Evolutionary conservation across 2,329 filamentous ascomycete species (phyloP).

Genomic region (Alternaria panax): DNA sequence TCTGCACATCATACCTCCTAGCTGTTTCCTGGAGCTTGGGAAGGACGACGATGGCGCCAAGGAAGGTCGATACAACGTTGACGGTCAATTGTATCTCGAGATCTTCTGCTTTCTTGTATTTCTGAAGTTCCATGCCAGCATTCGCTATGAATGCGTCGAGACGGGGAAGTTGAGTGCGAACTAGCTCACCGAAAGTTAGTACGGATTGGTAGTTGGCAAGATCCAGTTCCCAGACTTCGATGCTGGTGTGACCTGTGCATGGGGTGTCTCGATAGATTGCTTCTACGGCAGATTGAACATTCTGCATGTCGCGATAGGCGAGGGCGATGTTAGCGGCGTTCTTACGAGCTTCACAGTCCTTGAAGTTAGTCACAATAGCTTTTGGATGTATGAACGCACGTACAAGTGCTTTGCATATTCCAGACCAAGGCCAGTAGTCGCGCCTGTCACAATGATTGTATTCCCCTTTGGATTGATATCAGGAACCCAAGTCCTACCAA

Average conservation of each 20-base stretch:
- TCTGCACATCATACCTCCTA: slow-evolving; percentile 1
- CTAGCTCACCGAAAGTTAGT: slow-evolving; percentile 8
- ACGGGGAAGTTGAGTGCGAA: slow-evolving; percentile 6
- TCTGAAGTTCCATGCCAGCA: slow-evolving; percentile 15
- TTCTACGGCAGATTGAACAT: slow-evolving; percentile 8
- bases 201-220: slow-evolving; percentile 6
- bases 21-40: slow-evolving; percentile 19
- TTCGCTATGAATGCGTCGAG: slow-evolving; percentile 25
- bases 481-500: slow-evolving; percentile 12
- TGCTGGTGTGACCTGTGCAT: not conserved
- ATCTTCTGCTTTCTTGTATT: slow-evolving; percentile 23
- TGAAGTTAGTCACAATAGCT: not conserved
- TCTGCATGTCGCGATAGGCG: slow-evolving; percentile 7
- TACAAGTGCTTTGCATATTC: slow-evolving; percentile 19
- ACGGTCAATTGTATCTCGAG: slow-evolving; percentile 35
- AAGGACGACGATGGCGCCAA: slow-evolving; percentile 29
- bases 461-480: slow-evolving; percentile 2
- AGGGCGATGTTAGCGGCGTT: slow-evolving; percentile 3
- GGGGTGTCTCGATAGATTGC: not conserved
- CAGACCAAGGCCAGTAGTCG: slow-evolving; percentile 17
- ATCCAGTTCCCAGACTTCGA: slow-evolving; percentile 13
- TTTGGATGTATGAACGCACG: not conserved
- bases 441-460: slow-evolving; percentile 18
- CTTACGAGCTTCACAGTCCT: not conserved
- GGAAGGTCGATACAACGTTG: slow-evolving; percentile 34